Evolutionary conservation across 495 filamentous ascomycete species (phyloP), one percentile per base, ranked within the genome.

Genomic region (Cairneyella variabilis): DNA sequence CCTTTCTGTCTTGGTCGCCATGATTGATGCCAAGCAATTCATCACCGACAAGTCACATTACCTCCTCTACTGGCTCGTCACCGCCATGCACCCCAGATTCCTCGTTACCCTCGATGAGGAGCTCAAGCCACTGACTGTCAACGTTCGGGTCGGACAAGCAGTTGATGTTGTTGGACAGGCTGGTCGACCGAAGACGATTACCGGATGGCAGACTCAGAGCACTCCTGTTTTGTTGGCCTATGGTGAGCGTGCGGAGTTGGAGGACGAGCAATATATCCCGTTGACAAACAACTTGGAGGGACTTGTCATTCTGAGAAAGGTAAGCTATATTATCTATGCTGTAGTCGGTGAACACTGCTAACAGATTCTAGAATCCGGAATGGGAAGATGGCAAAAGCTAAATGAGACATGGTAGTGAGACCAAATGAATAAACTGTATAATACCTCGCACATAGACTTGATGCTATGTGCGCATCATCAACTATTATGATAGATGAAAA

Each of bases 121-220:
- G 53, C 76, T 97, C 27, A 88, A 96, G 70, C 95, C 93, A 11
- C 72, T 99, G 38, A 91, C 86, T 20, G 95, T 97, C 60, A 97
- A 96, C 62, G 93, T 99, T 12, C 85, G 93, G 20, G 91, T 99
- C 23, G 93, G 93, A 65, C 93, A 99, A 70, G 93, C 93, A 41
- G 93, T 99, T 27, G 93, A 99, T 70, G 91, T 97, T 44, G 93
- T 99, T 34, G 93, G 93, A 40, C 93, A 97, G 70, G 93, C 95
- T 1, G 93, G 93, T 53, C 78, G 91, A 57, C 93, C 93, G 43
- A 99, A 97, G 84, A 97, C 95, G 3, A 99, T 99, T 59, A 99
- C 93, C 14, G 93, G 93, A 34, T 99, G 93, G 93, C 93, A 99
- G 73, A 99, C 93, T 54, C 93, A 99, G 73, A 97, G 89, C 72